phyloP scores from a whole-genome alignment of 306 rosid genomes.

The Coriaria nepalensis region DNA sequence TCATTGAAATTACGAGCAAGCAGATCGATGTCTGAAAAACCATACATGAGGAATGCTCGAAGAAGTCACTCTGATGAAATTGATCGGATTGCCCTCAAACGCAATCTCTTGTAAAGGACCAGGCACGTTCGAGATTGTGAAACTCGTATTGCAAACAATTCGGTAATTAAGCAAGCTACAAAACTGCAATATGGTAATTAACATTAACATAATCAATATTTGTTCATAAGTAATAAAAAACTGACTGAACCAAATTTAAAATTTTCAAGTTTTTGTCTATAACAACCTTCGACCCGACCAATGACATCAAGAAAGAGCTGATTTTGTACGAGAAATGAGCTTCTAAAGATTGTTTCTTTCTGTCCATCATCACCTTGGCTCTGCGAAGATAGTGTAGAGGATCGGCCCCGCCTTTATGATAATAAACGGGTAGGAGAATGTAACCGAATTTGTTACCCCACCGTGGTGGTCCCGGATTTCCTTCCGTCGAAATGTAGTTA shows the following conservation, averaged over 20 bases:
- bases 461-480: constrained; percentile 39
- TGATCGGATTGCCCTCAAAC: constrained; percentile 54
- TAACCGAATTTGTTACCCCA: constrained; percentile 87
- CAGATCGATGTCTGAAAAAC: too few relatives aligned
- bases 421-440: constrained; percentile 54
- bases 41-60: constrained; percentile 74
- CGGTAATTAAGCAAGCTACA: constrained; percentile 42
- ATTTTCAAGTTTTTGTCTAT: too few relatives aligned
- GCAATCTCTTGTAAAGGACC: constrained; percentile 75
- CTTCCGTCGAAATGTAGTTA: constrained; percentile 37
- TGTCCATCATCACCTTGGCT: constrained; percentile 59
- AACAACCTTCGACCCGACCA: constrained; percentile 59
- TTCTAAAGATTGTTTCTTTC: constrained; percentile 57
- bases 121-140: constrained; percentile 65
- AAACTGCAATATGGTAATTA: too few relatives aligned
- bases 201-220: not conserved
- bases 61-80: constrained; percentile 50
- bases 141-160: constrained; percentile 62
- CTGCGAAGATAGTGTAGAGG: constrained; percentile 47
- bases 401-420: constrained; percentile 27
- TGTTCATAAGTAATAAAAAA: too few relatives aligned
- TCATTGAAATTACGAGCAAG: too few relatives aligned
- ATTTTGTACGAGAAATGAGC: constrained; percentile 43
- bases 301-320: constrained; percentile 38
- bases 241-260: too few relatives aligned